Conservation (phyloP, 805 yeast species). For the Ascoidea tarda region DNA sequence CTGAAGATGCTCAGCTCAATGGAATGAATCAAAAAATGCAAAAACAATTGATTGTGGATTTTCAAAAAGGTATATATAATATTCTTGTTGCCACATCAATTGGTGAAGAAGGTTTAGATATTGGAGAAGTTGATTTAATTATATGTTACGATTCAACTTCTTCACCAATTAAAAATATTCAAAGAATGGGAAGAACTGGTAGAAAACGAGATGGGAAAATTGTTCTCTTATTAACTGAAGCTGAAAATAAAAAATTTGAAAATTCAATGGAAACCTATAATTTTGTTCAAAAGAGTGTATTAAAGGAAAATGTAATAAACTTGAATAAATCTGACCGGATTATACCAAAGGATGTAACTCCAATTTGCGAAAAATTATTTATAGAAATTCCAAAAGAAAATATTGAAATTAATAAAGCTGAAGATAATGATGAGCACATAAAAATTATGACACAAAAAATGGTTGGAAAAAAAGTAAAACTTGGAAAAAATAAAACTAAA, state of each 20-base stretch:
- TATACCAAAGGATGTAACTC: conserved; percentile 42
- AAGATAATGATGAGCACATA: conserved; percentile 55
- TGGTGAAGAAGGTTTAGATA: conserved; percentile 97
- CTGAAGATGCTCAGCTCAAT: conserved; percentile 59
- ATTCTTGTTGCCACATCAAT: conserved; percentile 90
- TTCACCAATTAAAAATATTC: conserved; percentile 86
- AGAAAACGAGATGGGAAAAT: conserved; percentile 85
- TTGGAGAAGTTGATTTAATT: conserved; percentile 93
- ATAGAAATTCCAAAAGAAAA: conserved; percentile 67
- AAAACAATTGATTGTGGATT: conserved; percentile 59
- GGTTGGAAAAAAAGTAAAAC: conserved; percentile 22
- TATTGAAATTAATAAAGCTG: conserved; percentile 32
- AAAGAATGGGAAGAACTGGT: conserved; percentile 97
- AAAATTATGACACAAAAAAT: conserved; percentile 53
- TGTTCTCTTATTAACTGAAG: conserved; percentile 56
- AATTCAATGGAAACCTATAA: conserved; percentile 77
- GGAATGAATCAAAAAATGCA: conserved; percentile 92
- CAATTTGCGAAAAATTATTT: conserved; percentile 37
- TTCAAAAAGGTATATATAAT: conserved; percentile 61
- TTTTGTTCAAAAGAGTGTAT: conserved; percentile 58
- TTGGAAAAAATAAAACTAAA: conserved; percentile 12
- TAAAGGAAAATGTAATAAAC: conserved; percentile 27
- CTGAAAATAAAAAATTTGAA: conserved; percentile 68
- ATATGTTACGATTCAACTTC: conserved; percentile 87
- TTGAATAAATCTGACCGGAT: conserved; percentile 47